Conservation (phyloP, 2,329 filamentous ascomycete species). For the Aspergillus ochraceoroseus region DNA sequence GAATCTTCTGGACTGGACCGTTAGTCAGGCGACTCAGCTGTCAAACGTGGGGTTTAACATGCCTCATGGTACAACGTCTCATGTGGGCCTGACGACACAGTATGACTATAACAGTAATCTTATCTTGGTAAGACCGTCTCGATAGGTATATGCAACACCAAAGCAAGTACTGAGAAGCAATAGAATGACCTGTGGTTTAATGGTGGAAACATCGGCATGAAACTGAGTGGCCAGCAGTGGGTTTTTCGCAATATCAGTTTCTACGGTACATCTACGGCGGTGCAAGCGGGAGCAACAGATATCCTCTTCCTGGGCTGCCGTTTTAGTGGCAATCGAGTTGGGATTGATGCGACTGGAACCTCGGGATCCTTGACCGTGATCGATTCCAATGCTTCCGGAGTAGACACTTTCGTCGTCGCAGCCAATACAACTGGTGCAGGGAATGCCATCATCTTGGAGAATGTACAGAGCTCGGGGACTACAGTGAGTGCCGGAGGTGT, state of each 20-base stretch:
- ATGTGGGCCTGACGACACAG: conserved; percentile 35
- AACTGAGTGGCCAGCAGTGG: conserved; percentile 33
- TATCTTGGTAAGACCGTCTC: conserved; percentile 26
- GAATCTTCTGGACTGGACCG: conserved; percentile 39
- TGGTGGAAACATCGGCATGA: conserved; percentile 31
- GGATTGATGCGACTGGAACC: conserved; percentile 25
- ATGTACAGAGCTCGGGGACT: conserved; percentile 26
- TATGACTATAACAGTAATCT: conserved; percentile 28
- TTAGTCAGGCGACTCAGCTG: conserved; percentile 39
- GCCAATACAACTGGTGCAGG: conserved; percentile 30
- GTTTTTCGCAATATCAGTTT: conserved; percentile 50
- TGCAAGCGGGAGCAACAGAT: conserved; percentile 43
- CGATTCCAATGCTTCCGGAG: conserved; percentile 15
- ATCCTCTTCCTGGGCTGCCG: conserved; percentile 26
- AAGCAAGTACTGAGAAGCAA: conserved; percentile 5
- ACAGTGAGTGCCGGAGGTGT: conserved; percentile 28
- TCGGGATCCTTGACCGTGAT: conserved; percentile 25
- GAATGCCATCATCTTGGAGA: conserved; percentile 30
- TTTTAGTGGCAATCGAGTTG: conserved; percentile 24
- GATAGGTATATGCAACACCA: neutral
- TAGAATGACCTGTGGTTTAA: conserved; percentile 27
- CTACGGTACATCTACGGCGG: conserved; percentile 54
- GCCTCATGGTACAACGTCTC: conserved; percentile 29
- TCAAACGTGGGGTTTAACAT: conserved; percentile 39
- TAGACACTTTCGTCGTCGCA: conserved; percentile 21